Evolutionary conservation across 345 rosid genomes (phyloP), one percentile per base, ranked within the genome.

Genomic region (Euphorbia peplus): DNA sequence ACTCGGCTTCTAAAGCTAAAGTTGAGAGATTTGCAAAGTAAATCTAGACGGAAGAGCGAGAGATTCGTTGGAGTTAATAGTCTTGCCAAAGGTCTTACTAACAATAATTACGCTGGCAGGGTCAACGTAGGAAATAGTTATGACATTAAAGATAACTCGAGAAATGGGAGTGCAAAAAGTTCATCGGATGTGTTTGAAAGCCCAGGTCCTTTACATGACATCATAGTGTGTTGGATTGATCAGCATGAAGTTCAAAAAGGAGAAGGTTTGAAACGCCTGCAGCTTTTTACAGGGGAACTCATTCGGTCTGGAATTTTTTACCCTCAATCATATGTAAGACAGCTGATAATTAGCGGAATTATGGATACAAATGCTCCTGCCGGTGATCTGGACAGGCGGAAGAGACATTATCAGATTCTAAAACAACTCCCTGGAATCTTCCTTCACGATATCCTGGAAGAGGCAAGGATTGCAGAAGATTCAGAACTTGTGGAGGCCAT

Each of bases 141-240:
- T 70, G 82, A 79, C 58, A 58, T 47, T 35, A 81, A 78, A 51
- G 82, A 37, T 66, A 70, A 39, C 54, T 21, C 71, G 44, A 76
- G 66, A 53, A 59, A 56, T 37, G 57, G 48, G 55, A 73, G 51
- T 56, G 72, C 60, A 42, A 74, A 71, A 70, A 69, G 60, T 57
- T 67, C 74, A 12, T 56, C 82, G 13, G 91, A 85, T 77, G 67
- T 87, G 60, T 92, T 90, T 77, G 92, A 90, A 78, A 90, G 96
- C 71, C 98, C 98, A 7, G 88, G 99, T 42, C 90, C 97, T 37
- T 79, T 95, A 68, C 99, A 95, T 77, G 99, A 95, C 78, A 82
- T 87, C 81, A 78, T 89, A 59, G 98, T 92, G 22, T 95, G 98
- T 73, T 95, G 98, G 98, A 92, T 95, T 60, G 99, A 95, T 82